These are phyloP conservation scores for Cicer judaicum DNA, from an alignment of 306 rosid species.

Conservation along the genomic window DNA sequence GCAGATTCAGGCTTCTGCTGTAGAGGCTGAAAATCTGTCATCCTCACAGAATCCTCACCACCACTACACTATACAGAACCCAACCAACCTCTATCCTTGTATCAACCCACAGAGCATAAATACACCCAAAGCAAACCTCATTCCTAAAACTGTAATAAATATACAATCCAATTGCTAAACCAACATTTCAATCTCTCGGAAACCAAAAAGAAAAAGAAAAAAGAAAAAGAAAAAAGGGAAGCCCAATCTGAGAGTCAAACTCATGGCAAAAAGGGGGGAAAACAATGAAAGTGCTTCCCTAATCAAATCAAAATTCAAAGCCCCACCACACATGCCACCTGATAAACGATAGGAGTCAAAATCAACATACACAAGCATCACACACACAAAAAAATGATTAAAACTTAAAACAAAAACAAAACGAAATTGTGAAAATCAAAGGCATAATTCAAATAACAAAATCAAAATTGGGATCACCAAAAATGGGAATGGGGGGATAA, in stretches of 20 bases:
- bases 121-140: slow-evolving; percentile 47
- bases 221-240: slow-evolving; percentile 53
- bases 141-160: slow-evolving; percentile 45
- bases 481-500: slow-evolving; percentile 5
- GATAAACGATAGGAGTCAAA: slow-evolving; percentile 48
- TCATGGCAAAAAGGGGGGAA: slow-evolving; percentile 34
- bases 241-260: slow-evolving; percentile 51
- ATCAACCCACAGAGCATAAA: slow-evolving; percentile 42
- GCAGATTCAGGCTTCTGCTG: slow-evolving; percentile 96
- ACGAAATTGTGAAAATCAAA: slow-evolving; percentile 19
- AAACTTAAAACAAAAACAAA: not conserved
- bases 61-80: slow-evolving; percentile 45
- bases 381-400: not conserved
- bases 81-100: slow-evolving; percentile 48
- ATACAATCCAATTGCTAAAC: slow-evolving; percentile 45
- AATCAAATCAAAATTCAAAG: slow-evolving; percentile 61
- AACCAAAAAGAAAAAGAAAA: slow-evolving; percentile 54
- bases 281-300: slow-evolving; percentile 41
- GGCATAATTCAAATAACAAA: slow-evolving; percentile 36
- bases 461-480: slow-evolving; percentile 44
- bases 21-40: slow-evolving; percentile 85
- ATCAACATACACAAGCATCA: slow-evolving; percentile 42
- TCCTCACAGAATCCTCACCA: slow-evolving; percentile 53
- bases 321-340: slow-evolving; percentile 61
- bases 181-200: slow-evolving; percentile 58